Evolutionary conservation across 768 basidiomycete genomes (phyloP).

Genomic region (Amylocystis lapponica): DNA sequence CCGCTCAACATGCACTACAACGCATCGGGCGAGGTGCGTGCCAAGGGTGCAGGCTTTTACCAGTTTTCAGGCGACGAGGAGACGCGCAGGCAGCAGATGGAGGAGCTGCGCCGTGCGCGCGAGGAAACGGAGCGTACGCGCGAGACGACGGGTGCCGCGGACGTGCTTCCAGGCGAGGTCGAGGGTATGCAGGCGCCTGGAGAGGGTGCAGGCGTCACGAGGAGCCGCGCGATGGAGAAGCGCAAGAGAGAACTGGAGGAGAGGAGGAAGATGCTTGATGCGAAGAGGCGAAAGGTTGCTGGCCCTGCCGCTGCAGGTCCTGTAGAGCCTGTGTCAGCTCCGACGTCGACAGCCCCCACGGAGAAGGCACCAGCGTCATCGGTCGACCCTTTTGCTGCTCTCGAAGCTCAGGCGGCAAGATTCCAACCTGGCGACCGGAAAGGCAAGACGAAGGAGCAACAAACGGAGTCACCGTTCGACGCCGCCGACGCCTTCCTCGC

Average conservation of each 20-base stretch:
- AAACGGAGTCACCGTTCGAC: conserved; percentile 13
- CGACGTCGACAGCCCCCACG: not conserved
- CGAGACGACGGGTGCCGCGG: conserved; percentile 53
- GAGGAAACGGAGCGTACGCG: conserved; percentile 66
- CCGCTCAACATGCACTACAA: conserved; percentile 80
- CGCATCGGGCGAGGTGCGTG: conserved; percentile 73
- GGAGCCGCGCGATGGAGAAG: conserved; percentile 64
- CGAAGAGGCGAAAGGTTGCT: conserved; percentile 56
- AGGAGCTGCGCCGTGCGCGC: conserved; percentile 61
- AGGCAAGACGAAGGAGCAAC: conserved; percentile 20
- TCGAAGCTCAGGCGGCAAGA: conserved; percentile 31
- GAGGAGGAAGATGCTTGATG: conserved; percentile 50
- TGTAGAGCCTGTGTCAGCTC: not conserved
- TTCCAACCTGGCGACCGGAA: conserved; percentile 10
- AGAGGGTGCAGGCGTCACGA: conserved; percentile 14
- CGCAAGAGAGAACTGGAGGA: conserved; percentile 72
- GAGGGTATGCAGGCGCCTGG: conserved; percentile 62
- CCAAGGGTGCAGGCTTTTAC: conserved; percentile 88
- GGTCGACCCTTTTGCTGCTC: conserved; percentile 44
- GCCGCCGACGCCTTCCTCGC: conserved; percentile 66
- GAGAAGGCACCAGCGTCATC: not conserved
- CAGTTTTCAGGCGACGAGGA: conserved; percentile 88
- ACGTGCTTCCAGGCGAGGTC: conserved; percentile 62
- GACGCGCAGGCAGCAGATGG: conserved; percentile 73
- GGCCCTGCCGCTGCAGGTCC: conserved; percentile 3